Evolutionary conservation across 495 filamentous ascomycete genomes (phyloP), one percentile per base, ranked within the genome.

Genomic region (Hypoxylon intermedium): DNA sequence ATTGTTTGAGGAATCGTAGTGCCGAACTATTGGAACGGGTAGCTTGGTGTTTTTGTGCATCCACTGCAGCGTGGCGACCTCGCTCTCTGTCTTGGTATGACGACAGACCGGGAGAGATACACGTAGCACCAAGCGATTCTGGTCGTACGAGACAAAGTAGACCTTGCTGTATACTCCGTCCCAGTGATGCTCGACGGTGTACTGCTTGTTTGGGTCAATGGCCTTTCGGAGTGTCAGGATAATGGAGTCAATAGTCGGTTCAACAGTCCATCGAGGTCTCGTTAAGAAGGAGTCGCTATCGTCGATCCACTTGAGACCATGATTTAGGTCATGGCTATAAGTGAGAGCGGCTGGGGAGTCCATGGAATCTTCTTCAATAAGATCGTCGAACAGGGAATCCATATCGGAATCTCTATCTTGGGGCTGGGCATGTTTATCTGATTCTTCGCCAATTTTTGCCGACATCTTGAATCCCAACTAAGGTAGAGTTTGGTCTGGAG

Each of bases 61-160:
- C 58, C 75, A 83, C 5, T 68, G 67, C 6, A 85, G 71, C 0
- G 85, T 87, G 1, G 82, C 76, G 2, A 82, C 83, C 57, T 87
- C 84, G 53, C 82, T 82, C 11, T 72, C 72, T 1, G 73, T 81
- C 68, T 85, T 86, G 56, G 69, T 69, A 33, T 53, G 60, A 0
- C 83, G 82, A 41, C 82, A 75, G 28, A 87, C 75, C 0, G 83
- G 85, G n/a, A 86, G 67, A 0, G 71, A 73, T 2, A 85, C 68
- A 9, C 83, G 82, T 67, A 85, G 71, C 23, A 86, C 51, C 45
- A 74, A 72, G 3, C 49, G 46, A n/a, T 67, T 61, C 6, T 31
- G 43, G 6, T 36, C 43, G 11, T 60, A 65, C n/a, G 52, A 44
- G 23, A 80, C 68, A 1, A 49, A 54, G 26, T 78, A 81, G 2